Percentiles rank a stretch among this genome's conserved stretches.
Evolutionary conservation across 2,329 filamentous ascomycete genomes (phyloP).

Genomic region (Paracamarosporium sp.): DNA sequence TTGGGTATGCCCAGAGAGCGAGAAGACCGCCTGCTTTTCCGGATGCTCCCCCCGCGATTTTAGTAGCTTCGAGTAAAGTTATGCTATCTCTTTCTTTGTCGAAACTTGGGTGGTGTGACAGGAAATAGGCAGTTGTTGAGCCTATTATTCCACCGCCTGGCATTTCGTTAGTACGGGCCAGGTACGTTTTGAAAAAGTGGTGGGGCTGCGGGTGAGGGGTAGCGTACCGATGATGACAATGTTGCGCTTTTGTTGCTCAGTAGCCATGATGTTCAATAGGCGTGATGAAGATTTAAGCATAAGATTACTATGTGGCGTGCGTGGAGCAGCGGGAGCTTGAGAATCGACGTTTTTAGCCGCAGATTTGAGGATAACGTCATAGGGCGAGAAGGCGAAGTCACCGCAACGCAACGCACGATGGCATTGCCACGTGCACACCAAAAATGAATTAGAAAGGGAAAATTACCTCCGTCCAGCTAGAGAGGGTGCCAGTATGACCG

Average conservation of each 20-base stretch:
- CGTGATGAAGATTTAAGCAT: conserved; percentile 30
- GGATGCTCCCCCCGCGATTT: conserved; percentile 88
- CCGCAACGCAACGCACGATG: too few relatives aligned
- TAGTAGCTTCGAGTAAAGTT: conserved; percentile 84
- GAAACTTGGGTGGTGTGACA: conserved; percentile 85
- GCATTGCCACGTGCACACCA: too few relatives aligned
- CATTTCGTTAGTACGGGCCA: background rate
- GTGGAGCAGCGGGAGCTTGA: background rate
- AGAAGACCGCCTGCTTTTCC: conserved; percentile 94
- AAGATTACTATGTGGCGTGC: background rate
- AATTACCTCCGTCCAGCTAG: too few relatives aligned
- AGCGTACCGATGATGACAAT: conserved; percentile 45
- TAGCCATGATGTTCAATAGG: conserved; percentile 30
- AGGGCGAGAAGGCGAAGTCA: background rate
- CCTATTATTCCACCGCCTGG: conserved; percentile 92
- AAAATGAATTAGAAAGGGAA: too few relatives aligned
- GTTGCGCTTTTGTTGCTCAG: conserved; percentile 33
- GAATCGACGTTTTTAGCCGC: background rate
- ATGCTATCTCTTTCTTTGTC: conserved; percentile 77
- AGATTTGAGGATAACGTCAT: background rate
- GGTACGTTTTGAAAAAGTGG: background rate
- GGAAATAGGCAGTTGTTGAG: conserved; percentile 86
- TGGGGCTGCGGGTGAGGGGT: background rate
- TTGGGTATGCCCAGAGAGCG: conserved; percentile 89
- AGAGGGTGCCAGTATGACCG: too few relatives aligned